Percentiles rank a stretch among this genome's conserved stretches.
Evolutionary conservation across 2,329 filamentous ascomycete species (phyloP).

Genomic region (Colletotrichum plurivorum): DNA sequence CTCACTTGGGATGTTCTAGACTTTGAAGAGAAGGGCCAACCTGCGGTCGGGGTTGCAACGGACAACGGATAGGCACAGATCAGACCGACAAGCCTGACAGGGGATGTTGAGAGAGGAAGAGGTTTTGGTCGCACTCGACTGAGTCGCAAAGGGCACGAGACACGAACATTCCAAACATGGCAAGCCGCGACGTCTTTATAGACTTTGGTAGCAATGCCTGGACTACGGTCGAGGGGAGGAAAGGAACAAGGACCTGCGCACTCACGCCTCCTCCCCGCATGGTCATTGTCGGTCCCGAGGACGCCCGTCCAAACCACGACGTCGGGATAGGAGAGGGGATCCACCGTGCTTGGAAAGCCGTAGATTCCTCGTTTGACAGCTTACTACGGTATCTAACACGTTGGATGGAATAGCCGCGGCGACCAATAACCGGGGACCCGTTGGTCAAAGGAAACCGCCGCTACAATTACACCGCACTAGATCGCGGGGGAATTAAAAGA

Average conservation of each 20-base stretch:
- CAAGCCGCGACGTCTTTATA: conserved; percentile 35
- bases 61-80: neutral
- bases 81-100: conserved; percentile 4
- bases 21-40: neutral
- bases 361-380: conserved; percentile 22
- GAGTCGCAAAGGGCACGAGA: neutral
- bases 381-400: neutral
- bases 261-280: neutral
- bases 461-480: conserved; percentile 13
- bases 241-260: neutral
- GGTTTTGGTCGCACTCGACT: conserved; percentile 21
- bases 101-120: neutral
- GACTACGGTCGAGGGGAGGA: neutral
- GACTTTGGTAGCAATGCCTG: neutral
- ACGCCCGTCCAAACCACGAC: conserved; percentile 17
- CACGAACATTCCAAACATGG: neutral
- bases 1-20: conserved; percentile 2
- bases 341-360: conserved; percentile 23
- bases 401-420: conserved; percentile 4
- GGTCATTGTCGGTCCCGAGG: conserved; percentile 12
- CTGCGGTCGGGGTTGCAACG: neutral
- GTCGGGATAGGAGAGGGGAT: neutral
- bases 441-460: conserved; percentile 18
- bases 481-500: conserved; percentile 30
- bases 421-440: conserved; percentile 19